These are phyloP conservation scores for Paracoccidioides brasiliensis DNA, from an alignment of 2,329 filamentous ascomycete species.

Conservation along the genomic window DNA sequence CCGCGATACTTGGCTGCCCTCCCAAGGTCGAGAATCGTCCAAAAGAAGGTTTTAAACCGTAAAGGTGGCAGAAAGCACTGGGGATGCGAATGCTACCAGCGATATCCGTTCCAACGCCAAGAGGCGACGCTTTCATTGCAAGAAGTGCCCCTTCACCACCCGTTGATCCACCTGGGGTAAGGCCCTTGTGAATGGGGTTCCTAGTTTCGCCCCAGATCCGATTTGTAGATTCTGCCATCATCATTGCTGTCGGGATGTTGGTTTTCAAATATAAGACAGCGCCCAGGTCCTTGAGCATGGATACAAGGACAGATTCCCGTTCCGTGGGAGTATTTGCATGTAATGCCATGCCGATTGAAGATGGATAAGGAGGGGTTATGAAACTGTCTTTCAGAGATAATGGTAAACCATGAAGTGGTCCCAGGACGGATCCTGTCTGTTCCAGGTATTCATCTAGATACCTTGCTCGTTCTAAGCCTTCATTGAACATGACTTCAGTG, in stretches of 20 bases:
- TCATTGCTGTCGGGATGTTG: constrained; percentile 28
- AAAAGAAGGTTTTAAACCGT: constrained; percentile 29
- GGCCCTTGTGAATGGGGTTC: constrained; percentile 23
- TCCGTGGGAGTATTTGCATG: constrained; percentile 14
- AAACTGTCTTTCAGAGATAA: constrained; percentile 32
- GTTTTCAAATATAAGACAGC: constrained; percentile 32
- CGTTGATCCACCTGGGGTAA: constrained; percentile 24
- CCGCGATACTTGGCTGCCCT: constrained; percentile 23
- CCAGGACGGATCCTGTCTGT: constrained; percentile 31
- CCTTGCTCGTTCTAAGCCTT: constrained; percentile 24
- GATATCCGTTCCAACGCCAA: constrained; percentile 31
- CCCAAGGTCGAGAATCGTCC: constrained; percentile 27
- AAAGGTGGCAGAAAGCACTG: constrained; percentile 25
- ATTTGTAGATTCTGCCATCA: constrained; percentile 33
- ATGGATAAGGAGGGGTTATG: constrained; percentile 17
- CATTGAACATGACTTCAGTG: constrained; percentile 43
- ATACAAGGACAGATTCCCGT: constrained; percentile 21
- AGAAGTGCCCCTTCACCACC: constrained; percentile 26
- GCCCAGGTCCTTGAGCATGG: constrained; percentile 28
- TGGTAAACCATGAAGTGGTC: constrained; percentile 31
- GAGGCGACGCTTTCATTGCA: constrained; percentile 18
- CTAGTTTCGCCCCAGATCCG: constrained; percentile 31
- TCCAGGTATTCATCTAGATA: constrained; percentile 21
- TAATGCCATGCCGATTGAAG: constrained; percentile 11
- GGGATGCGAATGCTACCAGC: constrained; percentile 29